phyloP scores from a whole-genome alignment of 108 stramenopile genomes.

The Cyclotella distinguenda region DNA sequence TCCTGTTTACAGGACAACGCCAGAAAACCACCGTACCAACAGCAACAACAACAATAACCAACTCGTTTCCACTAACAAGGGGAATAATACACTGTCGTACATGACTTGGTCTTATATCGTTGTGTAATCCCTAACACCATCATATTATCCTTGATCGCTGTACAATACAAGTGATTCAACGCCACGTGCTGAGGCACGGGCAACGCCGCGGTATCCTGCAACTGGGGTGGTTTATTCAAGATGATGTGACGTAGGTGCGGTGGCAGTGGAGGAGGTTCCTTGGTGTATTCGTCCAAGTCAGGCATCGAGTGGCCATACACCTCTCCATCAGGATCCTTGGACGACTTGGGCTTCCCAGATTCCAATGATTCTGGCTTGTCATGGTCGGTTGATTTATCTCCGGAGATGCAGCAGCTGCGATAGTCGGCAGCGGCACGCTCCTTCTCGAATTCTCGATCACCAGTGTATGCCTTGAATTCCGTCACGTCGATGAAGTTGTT shows the following conservation, averaged over 20 bases:
- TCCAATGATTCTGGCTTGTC: neutral
- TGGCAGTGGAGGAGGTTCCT: slow-evolving; percentile 99
- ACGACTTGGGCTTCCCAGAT: slow-evolving; percentile 1
- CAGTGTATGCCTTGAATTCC: slow-evolving; percentile 95
- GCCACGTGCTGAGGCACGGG: slow-evolving; percentile 98
- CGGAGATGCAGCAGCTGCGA: slow-evolving; percentile 21
- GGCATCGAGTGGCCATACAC: slow-evolving; percentile 88
- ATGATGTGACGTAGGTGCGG: slow-evolving; percentile 98
- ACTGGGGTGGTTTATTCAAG: slow-evolving; percentile 93
- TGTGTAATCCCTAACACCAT: slow-evolving; percentile 99
- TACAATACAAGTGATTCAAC: slow-evolving; percentile 98
- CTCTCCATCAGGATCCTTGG: slow-evolving; percentile 65
- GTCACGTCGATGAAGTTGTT: slow-evolving; percentile 99
- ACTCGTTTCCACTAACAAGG: slow-evolving; percentile 47
- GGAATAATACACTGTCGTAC: slow-evolving; percentile 97
- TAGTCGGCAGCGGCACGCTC: slow-evolving; percentile 78
- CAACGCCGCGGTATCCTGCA: slow-evolving; percentile 89
- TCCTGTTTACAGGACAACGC: too few relatives aligned
- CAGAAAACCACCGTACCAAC: too few relatives aligned
- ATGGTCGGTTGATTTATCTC: slow-evolving; percentile 16
- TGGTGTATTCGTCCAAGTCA: slow-evolving; percentile 97
- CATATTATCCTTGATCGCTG: slow-evolving; percentile 98
- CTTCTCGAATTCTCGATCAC: slow-evolving; percentile 87
- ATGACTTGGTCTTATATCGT: slow-evolving; percentile 94
- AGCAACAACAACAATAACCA: neutral